A percentile compares a stretch with the other conserved stretches of the same genome.
Conservation (phyloP, 345 rosid genomes). For the Brassica carinata region DNA sequence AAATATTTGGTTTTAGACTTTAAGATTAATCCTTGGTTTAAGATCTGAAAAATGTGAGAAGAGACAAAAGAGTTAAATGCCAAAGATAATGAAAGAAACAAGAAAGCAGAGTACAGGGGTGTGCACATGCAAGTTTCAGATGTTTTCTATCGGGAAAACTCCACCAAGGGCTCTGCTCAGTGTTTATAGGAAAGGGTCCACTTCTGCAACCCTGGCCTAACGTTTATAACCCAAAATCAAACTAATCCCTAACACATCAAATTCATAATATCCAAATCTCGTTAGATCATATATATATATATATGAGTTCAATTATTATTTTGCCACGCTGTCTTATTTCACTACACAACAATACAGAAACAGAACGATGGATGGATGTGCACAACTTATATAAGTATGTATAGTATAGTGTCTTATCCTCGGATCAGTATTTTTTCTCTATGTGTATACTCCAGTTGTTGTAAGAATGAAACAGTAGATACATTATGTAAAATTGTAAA, state of each 20-base stretch:
- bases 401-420: neutral
- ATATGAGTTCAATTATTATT: neutral
- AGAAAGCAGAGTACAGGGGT: slow-evolving; percentile 18
- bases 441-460: neutral
- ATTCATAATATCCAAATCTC: neutral
- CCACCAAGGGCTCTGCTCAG: slow-evolving; percentile 30
- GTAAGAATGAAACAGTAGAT: neutral
- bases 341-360: slow-evolving; percentile 1
- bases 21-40: slow-evolving; percentile 10
- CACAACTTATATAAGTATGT: neutral
- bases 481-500: neutral
- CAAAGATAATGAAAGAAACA: slow-evolving; percentile 23
- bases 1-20: slow-evolving; percentile 6
- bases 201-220: slow-evolving; percentile 22
- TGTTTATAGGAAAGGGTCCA: slow-evolving; percentile 28
- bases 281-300: neutral
- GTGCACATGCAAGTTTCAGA: slow-evolving; percentile 44
- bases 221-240: slow-evolving; percentile 14
- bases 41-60: slow-evolving; percentile 16
- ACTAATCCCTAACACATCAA: neutral
- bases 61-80: slow-evolving; percentile 34
- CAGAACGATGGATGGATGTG: neutral
- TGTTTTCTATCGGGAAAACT: slow-evolving; percentile 21
- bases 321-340: slow-evolving; percentile 18
- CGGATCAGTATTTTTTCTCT: neutral